These are phyloP conservation scores for Pyrenochaeta sp. DNA, from an alignment of 2,329 filamentous ascomycete genomes.

Conservation along the genomic window DNA sequence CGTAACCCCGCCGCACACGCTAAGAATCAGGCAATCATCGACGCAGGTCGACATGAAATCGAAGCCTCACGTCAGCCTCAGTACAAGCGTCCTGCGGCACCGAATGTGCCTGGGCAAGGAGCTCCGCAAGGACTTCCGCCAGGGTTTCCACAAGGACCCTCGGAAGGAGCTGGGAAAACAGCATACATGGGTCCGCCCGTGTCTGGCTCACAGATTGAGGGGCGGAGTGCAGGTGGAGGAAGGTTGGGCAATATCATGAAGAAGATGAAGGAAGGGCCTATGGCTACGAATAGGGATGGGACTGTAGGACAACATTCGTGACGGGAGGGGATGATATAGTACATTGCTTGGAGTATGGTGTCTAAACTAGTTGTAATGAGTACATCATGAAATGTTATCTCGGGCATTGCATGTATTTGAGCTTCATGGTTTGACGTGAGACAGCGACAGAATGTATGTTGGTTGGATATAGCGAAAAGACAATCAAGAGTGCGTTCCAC, in stretches of 20 bases:
- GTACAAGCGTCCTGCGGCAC: constrained; percentile 14
- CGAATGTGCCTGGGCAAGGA: constrained; percentile 10
- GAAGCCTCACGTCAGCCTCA: constrained; percentile 26
- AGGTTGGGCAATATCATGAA: constrained; percentile 44
- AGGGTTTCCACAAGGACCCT: background rate
- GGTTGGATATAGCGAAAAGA: background rate
- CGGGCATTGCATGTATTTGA: background rate
- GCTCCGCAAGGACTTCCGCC: background rate
- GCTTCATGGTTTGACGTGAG: background rate
- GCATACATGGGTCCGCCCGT: constrained; percentile 31
- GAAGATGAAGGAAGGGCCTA: constrained; percentile 44
- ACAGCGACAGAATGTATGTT: background rate
- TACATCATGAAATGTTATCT: background rate
- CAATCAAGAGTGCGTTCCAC: too few relatives aligned
- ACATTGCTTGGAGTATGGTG: background rate
- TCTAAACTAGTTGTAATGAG: background rate
- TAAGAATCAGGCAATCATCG: constrained; percentile 45
- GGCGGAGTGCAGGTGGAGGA: constrained; percentile 26
- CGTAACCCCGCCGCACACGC: constrained; percentile 40
- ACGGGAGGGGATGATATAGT: too few relatives aligned
- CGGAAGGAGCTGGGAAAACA: constrained; percentile 18
- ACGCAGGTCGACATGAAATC: constrained; percentile 43
- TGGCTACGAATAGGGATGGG: constrained; percentile 21
- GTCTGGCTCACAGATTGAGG: constrained; percentile 34
- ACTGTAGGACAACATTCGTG: constrained; percentile 1